Base-by-base conservation (phyloP, 306 rosid genomes). In the Albizia julibrissin region DNA sequence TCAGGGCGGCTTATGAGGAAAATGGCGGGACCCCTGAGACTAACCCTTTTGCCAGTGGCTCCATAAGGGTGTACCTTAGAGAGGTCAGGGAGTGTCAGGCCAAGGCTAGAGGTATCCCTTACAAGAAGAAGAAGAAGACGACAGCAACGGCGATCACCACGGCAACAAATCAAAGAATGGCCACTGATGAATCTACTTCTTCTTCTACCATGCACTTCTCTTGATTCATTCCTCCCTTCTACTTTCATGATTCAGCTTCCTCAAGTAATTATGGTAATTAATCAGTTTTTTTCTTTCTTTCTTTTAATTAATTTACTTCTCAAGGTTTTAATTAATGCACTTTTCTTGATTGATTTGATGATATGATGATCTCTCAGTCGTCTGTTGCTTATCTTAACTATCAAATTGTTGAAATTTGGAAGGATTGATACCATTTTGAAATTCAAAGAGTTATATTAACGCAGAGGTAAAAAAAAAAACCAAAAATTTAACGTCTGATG, bases 1-100 rank as follows among this genome's bases (percentile, higher is more conserved):
- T 96, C 9, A 85, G 98, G 44, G 99, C 99, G 43, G 99, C 99
- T n/a, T 96, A 93, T 26, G 99, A 96, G 72, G 98, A 96, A 81
- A 89, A 93, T 18, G 98, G 99, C 34, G 99, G 99, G 18, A 68
- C 93, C 2, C 94, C 91, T 0, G 94, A 92, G 74, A 85, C 84
- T 0, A 96, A 96, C 62, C 99, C 99, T 66, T 93, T 96, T 27
- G 99, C 99, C 0, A 88, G 85, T 44, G 94, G 90, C 58, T 89
- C 97, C 69, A 96, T 96, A 71, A 83, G 99, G 43, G 91, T 93
- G 69, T 96, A 92, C 80, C 91, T 96, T 24, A 85, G 94, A 72
- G 99, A 96, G 86, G 93, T 96, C 11, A 83, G 97, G 56, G 99
- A 93, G 84, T 91, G 89, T 49, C 99, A 96, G 62, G 98, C 99